Conservation (phyloP, 768 basidiomycete species). For the Amanita rubescens region DNA sequence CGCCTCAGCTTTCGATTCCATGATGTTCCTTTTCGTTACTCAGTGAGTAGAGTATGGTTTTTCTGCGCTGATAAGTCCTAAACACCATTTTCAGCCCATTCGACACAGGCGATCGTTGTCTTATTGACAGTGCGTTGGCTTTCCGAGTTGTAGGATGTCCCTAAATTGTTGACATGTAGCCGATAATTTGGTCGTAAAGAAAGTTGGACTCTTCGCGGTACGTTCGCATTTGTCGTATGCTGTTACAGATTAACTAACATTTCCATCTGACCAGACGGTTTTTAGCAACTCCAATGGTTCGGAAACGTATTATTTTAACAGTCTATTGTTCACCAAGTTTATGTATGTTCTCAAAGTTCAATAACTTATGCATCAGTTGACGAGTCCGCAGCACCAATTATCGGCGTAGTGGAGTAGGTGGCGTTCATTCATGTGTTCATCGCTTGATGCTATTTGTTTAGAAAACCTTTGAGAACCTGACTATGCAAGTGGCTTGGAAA, state of each 20-base stretch:
- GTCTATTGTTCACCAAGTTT: conserved; percentile 66
- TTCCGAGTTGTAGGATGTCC: background rate
- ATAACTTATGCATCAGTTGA: background rate
- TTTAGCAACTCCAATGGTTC: conserved; percentile 70
- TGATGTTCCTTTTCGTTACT: conserved; percentile 78
- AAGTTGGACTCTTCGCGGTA: conserved; percentile 73
- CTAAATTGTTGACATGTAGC: conserved; percentile 31
- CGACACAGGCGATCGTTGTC: conserved; percentile 77
- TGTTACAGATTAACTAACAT: background rate
- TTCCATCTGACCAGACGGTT: conserved; percentile 40
- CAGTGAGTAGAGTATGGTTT: conserved; percentile 44
- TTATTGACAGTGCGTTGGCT: conserved; percentile 47
- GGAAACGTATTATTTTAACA: conserved; percentile 78
- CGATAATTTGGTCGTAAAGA: conserved; percentile 70
- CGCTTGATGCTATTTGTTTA: conserved; percentile 18
- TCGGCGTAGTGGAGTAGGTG: conserved; percentile 57
- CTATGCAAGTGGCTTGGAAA: conserved; percentile 69
- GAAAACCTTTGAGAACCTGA: conserved; percentile 62
- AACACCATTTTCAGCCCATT: conserved; percentile 45
- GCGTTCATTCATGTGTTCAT: background rate
- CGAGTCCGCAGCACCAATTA: conserved; percentile 50
- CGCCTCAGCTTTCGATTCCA: conserved; percentile 66
- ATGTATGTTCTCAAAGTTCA: conserved; percentile 38
- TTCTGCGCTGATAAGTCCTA: background rate
- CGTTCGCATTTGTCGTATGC: conserved; percentile 9